A percentile compares a stretch with the other conserved stretches of the same genome.
Evolutionary conservation across 1,284 basidiomycete species (phyloP).

Genomic region (Pseudozyma tsukubaensis): DNA sequence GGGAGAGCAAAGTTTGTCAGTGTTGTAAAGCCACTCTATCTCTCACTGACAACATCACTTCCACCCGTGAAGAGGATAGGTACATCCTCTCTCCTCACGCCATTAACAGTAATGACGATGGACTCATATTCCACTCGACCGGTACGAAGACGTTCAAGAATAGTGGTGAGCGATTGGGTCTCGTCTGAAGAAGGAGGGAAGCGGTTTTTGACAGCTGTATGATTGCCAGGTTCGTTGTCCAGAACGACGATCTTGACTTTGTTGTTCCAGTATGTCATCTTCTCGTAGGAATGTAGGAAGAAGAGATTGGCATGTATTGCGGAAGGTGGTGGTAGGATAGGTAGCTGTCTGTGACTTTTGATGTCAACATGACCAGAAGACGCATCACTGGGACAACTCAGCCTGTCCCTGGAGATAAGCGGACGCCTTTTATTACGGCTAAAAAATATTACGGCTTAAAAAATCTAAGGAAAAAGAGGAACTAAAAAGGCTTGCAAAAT

Average conservation of each 20-base stretch:
- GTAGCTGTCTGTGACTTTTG: too few relatives aligned
- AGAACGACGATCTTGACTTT: slow-evolving; percentile 6
- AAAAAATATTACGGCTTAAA: too few relatives aligned
- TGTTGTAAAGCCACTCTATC: neutral
- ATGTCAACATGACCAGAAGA: too few relatives aligned
- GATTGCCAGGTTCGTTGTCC: neutral
- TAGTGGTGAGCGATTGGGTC: neutral
- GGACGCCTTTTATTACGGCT: too few relatives aligned
- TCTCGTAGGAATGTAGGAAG: neutral
- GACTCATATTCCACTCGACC: slow-evolving; percentile 4
- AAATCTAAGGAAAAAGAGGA: too few relatives aligned
- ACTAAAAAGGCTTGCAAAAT: too few relatives aligned
- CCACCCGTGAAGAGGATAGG: neutral
- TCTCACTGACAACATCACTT: neutral
- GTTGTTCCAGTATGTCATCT: slow-evolving; percentile 12
- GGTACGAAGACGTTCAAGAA: slow-evolving; percentile 6
- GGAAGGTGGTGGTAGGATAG: too few relatives aligned
- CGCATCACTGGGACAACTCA: too few relatives aligned
- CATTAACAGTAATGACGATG: slow-evolving; percentile 9
- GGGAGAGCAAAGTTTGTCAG: too few relatives aligned
- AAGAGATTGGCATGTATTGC: neutral
- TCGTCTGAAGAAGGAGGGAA: slow-evolving; percentile 2
- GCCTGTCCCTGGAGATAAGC: too few relatives aligned
- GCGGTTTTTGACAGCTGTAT: slow-evolving; percentile 9
- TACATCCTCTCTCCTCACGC: slow-evolving; percentile 1